Evolutionary conservation across 2,329 filamentous ascomycete genomes (phyloP).

Genomic region (Ceratocystis papillata): DNA sequence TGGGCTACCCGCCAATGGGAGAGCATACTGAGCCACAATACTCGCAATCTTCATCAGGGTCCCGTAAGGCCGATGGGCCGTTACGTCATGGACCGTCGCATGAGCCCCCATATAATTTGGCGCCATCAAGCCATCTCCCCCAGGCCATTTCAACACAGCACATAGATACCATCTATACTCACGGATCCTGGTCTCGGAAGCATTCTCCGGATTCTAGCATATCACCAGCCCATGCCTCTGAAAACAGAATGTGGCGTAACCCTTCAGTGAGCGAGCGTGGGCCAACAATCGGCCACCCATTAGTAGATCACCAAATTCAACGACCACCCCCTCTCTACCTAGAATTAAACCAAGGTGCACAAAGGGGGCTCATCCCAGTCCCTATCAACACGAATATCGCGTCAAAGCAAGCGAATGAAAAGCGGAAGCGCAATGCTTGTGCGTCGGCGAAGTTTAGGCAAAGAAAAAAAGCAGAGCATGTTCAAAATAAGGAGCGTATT

Average conservation of each 20-base stretch:
- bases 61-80: background rate
- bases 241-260: background rate
- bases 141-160: background rate
- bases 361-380: slow-evolving; percentile 12
- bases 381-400: slow-evolving; percentile 34
- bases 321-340: background rate
- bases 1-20: background rate
- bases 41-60: background rate
- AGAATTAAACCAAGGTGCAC: background rate
- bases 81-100: background rate
- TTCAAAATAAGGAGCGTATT: slow-evolving; percentile 56
- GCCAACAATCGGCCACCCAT: background rate
- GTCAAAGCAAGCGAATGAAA: slow-evolving; percentile 74
- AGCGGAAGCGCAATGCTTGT: slow-evolving; percentile 72
- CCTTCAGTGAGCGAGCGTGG: background rate
- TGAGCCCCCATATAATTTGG: background rate
- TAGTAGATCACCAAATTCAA: background rate
- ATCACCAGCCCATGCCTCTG: background rate
- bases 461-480: slow-evolving; percentile 68
- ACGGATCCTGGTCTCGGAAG: background rate
- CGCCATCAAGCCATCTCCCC: background rate
- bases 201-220: background rate
- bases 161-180: background rate
- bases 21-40: background rate
- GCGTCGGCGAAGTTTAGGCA: slow-evolving; percentile 63